Base-by-base conservation (phyloP, 2,329 filamentous ascomycete species). In the Fusarium burgessii region DNA sequence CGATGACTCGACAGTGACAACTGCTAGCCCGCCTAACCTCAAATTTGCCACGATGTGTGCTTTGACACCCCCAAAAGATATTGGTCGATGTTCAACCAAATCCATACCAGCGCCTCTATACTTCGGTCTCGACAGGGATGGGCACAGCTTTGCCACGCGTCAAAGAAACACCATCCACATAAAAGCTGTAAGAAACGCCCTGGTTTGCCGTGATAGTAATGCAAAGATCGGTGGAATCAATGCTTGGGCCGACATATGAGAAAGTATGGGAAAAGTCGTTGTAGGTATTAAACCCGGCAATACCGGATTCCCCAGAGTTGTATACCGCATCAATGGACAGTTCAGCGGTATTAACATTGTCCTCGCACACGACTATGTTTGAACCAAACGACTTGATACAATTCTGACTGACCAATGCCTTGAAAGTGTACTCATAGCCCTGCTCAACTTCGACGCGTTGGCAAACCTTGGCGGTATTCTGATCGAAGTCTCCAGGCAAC, bases 21-120 rank as follows among this genome's bases (percentile, higher is more conserved):
- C 6, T 36, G 33, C 5, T 36, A 36, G 33, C 33, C 23, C 35
- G 11, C 3, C 11, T 15, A 36, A 12, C 20, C 23, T 7, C 17
- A 3, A 7, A 15, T 6, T 36, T 1, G 15, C 23, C 3, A 27
- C 2, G 0, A 36, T 7, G 1, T 0, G 13, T 36, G 1, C 6
- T 13, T 29, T 29, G 7, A 29, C 9, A 29, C 27, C 27, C 27
- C 27, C 7, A 29, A 29, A 29, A 29, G 7, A 10, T 10, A 29
- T 29, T 29, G 27, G 27, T 29, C 27, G 10, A 29, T 29, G 10
- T 36, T 14, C 10, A 36, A 36, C 33, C 33, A 7, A 36, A 36
- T 36, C 10, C 7, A 36, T 29, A 6, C 27, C 27, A 29, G 23
- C 23, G 23, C 23, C 23, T 23, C 23, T 23, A 23, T 3, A 23